Percentiles rank a stretch among this genome's conserved stretches.
Conservation (phyloP, 352 stramenopile genomes). For the Globisporangium viniferum region DNA sequence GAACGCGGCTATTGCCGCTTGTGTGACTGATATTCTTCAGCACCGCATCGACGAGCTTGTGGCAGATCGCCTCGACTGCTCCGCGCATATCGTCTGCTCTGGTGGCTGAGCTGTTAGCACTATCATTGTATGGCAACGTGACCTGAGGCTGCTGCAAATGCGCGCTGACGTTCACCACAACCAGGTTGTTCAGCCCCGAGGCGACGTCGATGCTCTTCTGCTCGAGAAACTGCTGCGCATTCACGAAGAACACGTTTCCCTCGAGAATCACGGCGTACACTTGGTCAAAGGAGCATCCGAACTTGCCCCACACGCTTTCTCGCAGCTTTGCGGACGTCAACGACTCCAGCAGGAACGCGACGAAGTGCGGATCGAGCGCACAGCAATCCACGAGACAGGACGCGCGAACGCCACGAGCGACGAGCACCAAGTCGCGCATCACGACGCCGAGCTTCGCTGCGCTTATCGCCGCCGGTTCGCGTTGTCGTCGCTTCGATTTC, state of each 20-base stretch:
- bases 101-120: neutral
- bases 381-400: slow-evolving; percentile 49
- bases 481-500: neutral
- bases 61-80: slow-evolving; percentile 2
- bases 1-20: neutral
- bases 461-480: slow-evolving; percentile 5
- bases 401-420: slow-evolving; percentile 30
- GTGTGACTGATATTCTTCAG: neutral
- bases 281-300: neutral
- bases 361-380: slow-evolving; percentile 22
- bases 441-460: slow-evolving; percentile 27
- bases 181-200: slow-evolving; percentile 16
- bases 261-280: slow-evolving; percentile 32
- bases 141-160: slow-evolving; percentile 15
- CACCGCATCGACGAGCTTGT: neutral
- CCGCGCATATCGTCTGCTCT: neutral
- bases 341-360: slow-evolving; percentile 20
- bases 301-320: neutral
- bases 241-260: slow-evolving; percentile 45
- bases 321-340: slow-evolving; percentile 5
- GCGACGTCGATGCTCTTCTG: slow-evolving; percentile 30
- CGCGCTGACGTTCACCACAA: slow-evolving; percentile 36
- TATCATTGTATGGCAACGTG: neutral
- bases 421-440: slow-evolving; percentile 35
- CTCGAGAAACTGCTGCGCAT: slow-evolving; percentile 27